A percentile compares a stretch with the other conserved stretches of the same genome.
Conservation (phyloP, 192 early-diverging fungal species). For the Chytriomyces confervae region DNA sequence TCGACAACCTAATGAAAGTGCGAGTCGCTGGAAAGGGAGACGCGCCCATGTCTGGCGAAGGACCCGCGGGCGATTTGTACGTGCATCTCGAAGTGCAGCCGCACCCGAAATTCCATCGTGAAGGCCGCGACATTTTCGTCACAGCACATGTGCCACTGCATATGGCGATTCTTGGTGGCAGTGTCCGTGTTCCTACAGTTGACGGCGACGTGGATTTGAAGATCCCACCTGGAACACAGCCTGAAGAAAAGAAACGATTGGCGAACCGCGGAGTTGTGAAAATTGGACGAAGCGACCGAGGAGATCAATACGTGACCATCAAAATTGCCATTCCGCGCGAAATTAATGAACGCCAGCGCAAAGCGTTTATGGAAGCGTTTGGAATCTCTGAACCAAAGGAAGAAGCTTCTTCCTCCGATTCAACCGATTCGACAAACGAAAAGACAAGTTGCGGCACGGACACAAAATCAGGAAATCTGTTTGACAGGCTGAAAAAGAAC, state of each 20-base stretch:
- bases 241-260: slow-evolving; percentile 80
- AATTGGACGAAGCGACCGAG: slow-evolving; percentile 59
- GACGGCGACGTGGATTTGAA: slow-evolving; percentile 96
- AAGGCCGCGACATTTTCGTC: slow-evolving; percentile 81
- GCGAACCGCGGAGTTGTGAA: slow-evolving; percentile 77
- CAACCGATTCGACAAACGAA: too few species aligned
- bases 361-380: slow-evolving; percentile 64
- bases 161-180: slow-evolving; percentile 90
- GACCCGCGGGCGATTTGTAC: slow-evolving; percentile 82
- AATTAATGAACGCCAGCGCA: slow-evolving; percentile 53
- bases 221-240: slow-evolving; percentile 84
- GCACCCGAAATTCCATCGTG: slow-evolving; percentile 77
- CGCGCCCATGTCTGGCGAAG: slow-evolving; percentile 74
- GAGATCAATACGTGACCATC: slow-evolving; percentile 93
- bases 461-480: too few species aligned
- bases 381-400: slow-evolving; percentile 28
- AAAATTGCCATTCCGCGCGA: slow-evolving; percentile 80
- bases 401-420: neutral
- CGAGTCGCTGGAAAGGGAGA: slow-evolving; percentile 82
- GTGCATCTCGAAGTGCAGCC: slow-evolving; percentile 67
- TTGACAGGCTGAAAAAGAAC: too few species aligned
- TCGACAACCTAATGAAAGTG: slow-evolving; percentile 83
- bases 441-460: too few species aligned
- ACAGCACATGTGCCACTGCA: slow-evolving; percentile 81
- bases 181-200: slow-evolving; percentile 86